These are phyloP conservation scores for Penicillium hordei DNA, from an alignment of 2,329 filamentous ascomycete genomes.

Conservation along the genomic window DNA sequence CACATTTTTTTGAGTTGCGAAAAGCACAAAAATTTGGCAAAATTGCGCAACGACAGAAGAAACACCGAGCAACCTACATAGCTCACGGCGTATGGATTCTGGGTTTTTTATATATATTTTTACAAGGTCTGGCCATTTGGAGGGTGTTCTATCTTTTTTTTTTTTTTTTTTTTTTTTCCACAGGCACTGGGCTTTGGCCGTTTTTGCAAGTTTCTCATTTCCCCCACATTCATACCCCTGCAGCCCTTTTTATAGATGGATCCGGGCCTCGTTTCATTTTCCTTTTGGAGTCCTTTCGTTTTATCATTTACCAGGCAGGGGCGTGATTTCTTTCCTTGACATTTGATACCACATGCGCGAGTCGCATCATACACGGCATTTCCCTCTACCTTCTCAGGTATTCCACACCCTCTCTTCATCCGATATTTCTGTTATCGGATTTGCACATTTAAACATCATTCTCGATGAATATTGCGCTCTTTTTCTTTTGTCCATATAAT, in stretches of 20 bases:
- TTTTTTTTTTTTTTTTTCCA: slow-evolving; percentile 15
- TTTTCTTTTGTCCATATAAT: slow-evolving; percentile 26
- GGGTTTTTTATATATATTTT: slow-evolving; percentile 25
- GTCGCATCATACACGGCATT: slow-evolving; percentile 32
- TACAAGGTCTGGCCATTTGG: slow-evolving; percentile 24
- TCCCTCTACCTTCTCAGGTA: slow-evolving; percentile 12
- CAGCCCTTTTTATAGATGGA: slow-evolving; percentile 41
- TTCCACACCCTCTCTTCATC: slow-evolving; percentile 11
- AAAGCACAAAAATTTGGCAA: slow-evolving; percentile 23
- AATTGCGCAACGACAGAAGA: slow-evolving; percentile 25
- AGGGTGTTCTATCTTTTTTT: slow-evolving; percentile 10
- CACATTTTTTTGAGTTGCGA: slow-evolving; percentile 15
- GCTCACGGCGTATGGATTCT: slow-evolving; percentile 34
- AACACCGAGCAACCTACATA: slow-evolving; percentile 16
- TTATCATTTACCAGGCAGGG: slow-evolving; percentile 8
- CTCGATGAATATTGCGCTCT: slow-evolving; percentile 22
- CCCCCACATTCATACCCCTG: slow-evolving; percentile 39
- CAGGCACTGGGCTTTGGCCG: slow-evolving; percentile 22
- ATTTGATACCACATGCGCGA: slow-evolving; percentile 37
- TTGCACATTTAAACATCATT: slow-evolving; percentile 12
- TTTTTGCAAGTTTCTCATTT: slow-evolving; percentile 25
- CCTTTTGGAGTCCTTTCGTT: slow-evolving; percentile 29
- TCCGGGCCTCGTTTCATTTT: slow-evolving; percentile 35
- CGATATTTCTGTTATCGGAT: slow-evolving; percentile 8
- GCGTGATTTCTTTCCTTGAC: slow-evolving; percentile 24